phyloP scores from a whole-genome alignment of 2,329 filamentous ascomycete genomes.

The Aspergillus persii region DNA sequence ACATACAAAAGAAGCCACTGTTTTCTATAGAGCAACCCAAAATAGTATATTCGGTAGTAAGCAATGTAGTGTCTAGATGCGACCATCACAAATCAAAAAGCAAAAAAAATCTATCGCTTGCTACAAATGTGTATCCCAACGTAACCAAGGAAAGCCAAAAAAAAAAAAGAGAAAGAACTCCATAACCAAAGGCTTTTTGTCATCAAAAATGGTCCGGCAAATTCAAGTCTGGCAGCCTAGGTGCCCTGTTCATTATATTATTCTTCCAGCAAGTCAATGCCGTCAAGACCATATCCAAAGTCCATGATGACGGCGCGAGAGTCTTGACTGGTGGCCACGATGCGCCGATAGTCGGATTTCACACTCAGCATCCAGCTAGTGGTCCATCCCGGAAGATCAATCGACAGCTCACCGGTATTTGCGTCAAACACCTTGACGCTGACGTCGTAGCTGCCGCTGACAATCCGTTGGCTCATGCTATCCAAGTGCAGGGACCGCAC shows the following conservation, averaged over 20 bases:
- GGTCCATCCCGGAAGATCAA: slow-evolving; percentile 92
- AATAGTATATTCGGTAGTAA: too few relatives aligned
- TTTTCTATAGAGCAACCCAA: too few relatives aligned
- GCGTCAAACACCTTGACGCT: slow-evolving; percentile 95
- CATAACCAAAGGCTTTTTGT: slow-evolving; percentile 4
- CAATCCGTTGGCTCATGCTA: slow-evolving; percentile 76
- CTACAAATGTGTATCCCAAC: not conserved
- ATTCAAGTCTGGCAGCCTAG: not conserved
- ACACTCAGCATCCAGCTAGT: slow-evolving; percentile 95
- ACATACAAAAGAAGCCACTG: not conserved
- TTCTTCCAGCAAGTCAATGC: slow-evolving; percentile 52
- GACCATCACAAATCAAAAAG: not conserved
- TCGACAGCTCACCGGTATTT: slow-evolving; percentile 70
- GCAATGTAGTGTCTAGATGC: not conserved
- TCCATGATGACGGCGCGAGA: slow-evolving; percentile 91
- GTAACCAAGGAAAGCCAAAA: not conserved
- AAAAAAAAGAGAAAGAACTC: not conserved
- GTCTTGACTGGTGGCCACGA: slow-evolving; percentile 93
- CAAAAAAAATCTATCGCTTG: not conserved
- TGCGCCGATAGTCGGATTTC: slow-evolving; percentile 91
- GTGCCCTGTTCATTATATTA: not conserved
- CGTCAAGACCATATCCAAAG: slow-evolving; percentile 66
- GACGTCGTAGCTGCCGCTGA: slow-evolving; percentile 92
- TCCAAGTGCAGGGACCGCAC: slow-evolving; percentile 92
- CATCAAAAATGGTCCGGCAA: slow-evolving; percentile 1